Evolutionary conservation across 768 basidiomycete species (phyloP).

Genomic region (Lentinula aciculospora): DNA sequence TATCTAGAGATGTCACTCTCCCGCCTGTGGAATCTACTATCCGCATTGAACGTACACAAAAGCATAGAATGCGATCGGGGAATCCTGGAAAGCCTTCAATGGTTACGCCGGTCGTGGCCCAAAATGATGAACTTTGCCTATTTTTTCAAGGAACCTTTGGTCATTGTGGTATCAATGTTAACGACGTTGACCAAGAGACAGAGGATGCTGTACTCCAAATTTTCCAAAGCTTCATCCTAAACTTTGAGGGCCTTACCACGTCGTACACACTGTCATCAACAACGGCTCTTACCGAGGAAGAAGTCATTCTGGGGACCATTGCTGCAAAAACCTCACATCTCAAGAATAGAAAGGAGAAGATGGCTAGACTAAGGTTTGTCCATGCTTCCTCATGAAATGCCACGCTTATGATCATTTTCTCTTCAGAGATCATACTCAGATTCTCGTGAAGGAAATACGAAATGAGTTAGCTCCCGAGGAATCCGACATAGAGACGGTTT

Average conservation of each 20-base stretch:
- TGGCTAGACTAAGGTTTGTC: slow-evolving; percentile 32
- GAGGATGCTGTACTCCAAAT: slow-evolving; percentile 8
- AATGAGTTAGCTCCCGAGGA: slow-evolving; percentile 43
- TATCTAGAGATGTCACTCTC: slow-evolving; percentile 48
- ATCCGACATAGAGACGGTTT: slow-evolving; percentile 36
- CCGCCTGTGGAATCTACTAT: not conserved
- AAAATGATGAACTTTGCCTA: not conserved
- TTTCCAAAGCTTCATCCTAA: slow-evolving; percentile 36
- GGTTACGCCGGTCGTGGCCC: not conserved
- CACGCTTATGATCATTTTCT: not conserved
- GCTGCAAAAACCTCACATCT: slow-evolving; percentile 56
- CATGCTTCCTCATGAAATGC: not conserved
- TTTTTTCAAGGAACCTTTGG: slow-evolving; percentile 18
- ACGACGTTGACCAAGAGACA: not conserved
- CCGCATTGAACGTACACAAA: slow-evolving; percentile 18
- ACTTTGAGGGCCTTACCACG: slow-evolving; percentile 41
- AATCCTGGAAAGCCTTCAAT: not conserved
- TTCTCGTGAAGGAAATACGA: slow-evolving; percentile 44
- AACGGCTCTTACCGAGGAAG: slow-evolving; percentile 52
- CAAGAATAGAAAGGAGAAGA: slow-evolving; percentile 45
- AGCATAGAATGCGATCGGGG: not conserved
- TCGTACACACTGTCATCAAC: slow-evolving; percentile 41
- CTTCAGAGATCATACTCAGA: slow-evolving; percentile 43
- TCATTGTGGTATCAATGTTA: slow-evolving; percentile 19
- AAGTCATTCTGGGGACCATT: slow-evolving; percentile 62